These are phyloP conservation scores for Tolypocladium nubicola DNA, from an alignment of 2,329 filamentous ascomycete genomes.

Conservation along the genomic window DNA sequence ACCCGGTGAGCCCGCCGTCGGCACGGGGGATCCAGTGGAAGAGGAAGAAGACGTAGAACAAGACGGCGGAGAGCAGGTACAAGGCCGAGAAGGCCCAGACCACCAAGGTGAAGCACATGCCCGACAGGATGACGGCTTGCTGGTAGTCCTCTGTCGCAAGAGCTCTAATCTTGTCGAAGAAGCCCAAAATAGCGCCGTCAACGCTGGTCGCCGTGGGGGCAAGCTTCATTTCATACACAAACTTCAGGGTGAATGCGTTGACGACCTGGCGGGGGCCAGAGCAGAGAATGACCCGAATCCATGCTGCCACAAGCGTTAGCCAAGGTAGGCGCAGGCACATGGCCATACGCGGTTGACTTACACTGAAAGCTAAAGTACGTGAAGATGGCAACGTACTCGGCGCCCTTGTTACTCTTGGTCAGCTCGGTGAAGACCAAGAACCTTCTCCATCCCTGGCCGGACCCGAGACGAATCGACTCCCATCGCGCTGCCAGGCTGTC, in stretches of 20 bases:
- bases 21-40: conserved; percentile 81
- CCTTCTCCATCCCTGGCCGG: conserved; percentile 70
- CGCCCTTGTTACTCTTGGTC: conserved; percentile 84
- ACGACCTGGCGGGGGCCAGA: conserved; percentile 87
- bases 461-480: conserved; percentile 68
- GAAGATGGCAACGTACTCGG: conserved; percentile 83
- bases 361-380: conserved; percentile 71
- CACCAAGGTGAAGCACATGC: conserved; percentile 86
- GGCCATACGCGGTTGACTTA: conserved; percentile 20
- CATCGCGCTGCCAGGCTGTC: conserved; percentile 77
- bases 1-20: conserved; percentile 72
- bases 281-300: conserved; percentile 80
- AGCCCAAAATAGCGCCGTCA: conserved; percentile 56
- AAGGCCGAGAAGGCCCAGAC: conserved; percentile 80
- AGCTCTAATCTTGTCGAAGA: conserved; percentile 71
- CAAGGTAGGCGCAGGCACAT: neutral
- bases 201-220: conserved; percentile 40
- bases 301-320: conserved; percentile 39
- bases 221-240: conserved; percentile 70
- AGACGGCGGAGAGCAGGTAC: conserved; percentile 58
- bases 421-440: conserved; percentile 89
- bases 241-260: conserved; percentile 81
- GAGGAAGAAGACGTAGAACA: conserved; percentile 81
- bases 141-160: conserved; percentile 64
- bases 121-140: conserved; percentile 73